phyloP scores from a whole-genome alignment of 1,284 basidiomycete genomes.

The Ganoderma meredithae region DNA sequence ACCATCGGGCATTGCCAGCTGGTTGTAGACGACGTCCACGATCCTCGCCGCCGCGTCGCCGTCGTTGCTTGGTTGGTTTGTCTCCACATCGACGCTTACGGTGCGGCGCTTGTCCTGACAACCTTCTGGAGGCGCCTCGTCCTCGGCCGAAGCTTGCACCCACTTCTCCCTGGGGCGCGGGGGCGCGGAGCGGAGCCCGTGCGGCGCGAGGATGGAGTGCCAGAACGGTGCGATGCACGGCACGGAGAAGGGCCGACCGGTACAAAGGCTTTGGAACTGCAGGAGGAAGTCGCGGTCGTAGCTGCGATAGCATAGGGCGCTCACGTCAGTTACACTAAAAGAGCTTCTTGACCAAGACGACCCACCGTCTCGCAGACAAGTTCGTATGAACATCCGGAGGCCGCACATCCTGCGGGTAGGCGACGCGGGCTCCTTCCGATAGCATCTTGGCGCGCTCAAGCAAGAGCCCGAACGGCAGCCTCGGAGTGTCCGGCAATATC shows the following conservation, averaged over 20 bases:
- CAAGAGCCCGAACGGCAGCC: not conserved
- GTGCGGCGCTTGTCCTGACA: not conserved
- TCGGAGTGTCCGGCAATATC: too few relatives aligned
- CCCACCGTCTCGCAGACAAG: not conserved
- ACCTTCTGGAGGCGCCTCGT: too few relatives aligned
- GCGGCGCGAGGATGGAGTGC: not conserved
- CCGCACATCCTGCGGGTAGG: slow-evolving; percentile 7
- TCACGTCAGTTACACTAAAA: not conserved
- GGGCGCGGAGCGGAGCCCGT: not conserved
- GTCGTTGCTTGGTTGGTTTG: slow-evolving; percentile 1
- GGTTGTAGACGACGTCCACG: not conserved
- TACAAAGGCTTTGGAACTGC: slow-evolving; percentile 11
- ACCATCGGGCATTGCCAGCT: not conserved
- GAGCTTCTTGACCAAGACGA: not conserved
- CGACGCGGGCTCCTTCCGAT: not conserved
- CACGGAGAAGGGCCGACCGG: slow-evolving; percentile 1
- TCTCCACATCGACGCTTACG: not conserved
- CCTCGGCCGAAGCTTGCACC: not conserved
- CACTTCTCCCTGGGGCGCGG: not conserved
- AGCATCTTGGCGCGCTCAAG: slow-evolving; percentile 7
- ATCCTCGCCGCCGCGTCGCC: not conserved
- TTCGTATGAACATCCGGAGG: not conserved
- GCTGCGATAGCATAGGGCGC: not conserved
- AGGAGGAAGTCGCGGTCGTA: slow-evolving; percentile 20
- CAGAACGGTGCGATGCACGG: slow-evolving; percentile 3